Base-by-base conservation (phyloP, 768 basidiomycete species). In the Coprinopsis marcescibilis region DNA sequence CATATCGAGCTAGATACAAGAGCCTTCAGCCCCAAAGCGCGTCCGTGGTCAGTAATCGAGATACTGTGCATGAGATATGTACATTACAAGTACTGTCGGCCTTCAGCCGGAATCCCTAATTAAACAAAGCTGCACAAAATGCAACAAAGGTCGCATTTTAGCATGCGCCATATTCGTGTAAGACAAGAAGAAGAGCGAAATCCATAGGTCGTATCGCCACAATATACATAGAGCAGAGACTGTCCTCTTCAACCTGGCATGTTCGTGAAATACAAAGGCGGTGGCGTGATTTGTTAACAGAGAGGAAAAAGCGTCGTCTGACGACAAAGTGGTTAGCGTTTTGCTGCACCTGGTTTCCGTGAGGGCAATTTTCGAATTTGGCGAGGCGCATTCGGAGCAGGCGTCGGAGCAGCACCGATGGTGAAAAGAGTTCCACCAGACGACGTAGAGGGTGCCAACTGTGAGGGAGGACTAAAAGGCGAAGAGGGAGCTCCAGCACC, bases 371-470 rank as follows among this genome's bases (percentile, higher is more conserved):
- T 54, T 44, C 46, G 30, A 12, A 49, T 54, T 26, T 41, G 43
- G 12, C 52, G 43, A 25, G 40, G 10, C 7, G 17, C 49, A 23
- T 20, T 38, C 6, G 19, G 26, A 8, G 29, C 24, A 3, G 70
- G 62, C 20, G 72, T 54, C 14, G 81, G 75, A 1, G 76, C 71
- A 38, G 81, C 68, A 24, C 81, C 81, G 44, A 83, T 81, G 11
- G 80, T 83, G 55, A 83, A 83, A 27, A 83, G 50, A 5, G 65
- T 63, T 6, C 67, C 67, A 15, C 64, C 68, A 19, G 68, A 57
- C 2, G 72, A 59, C 8, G 71, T 57, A 12, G 65, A 64, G 15
- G 65, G 60, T 1, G 67, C 64, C 34, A 67, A 48, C 24, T 62
- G 57, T 23, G 65, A 58, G 5, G 69, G 64, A 3, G 66, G 65